A percentile compares a stretch with the other conserved stretches of the same genome.
These are phyloP conservation scores for Stephanocyclus meneghinianus DNA, from an alignment of 352 stramenopile species.

Conservation along the genomic window DNA sequence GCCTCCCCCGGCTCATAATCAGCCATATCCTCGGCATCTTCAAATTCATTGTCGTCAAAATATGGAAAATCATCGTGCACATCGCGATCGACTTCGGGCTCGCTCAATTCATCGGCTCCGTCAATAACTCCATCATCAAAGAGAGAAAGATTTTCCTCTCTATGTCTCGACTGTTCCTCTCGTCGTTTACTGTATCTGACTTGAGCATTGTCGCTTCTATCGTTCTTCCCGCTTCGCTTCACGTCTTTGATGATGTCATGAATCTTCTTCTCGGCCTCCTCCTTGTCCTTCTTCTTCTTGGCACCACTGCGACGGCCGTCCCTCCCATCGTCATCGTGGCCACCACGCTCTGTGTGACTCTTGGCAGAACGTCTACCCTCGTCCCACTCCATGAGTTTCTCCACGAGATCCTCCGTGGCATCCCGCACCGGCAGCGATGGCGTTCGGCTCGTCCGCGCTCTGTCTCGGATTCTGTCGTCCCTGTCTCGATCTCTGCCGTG, in stretches of 20 bases:
- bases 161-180: not conserved
- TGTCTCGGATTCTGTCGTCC: not conserved
- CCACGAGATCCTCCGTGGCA: not conserved
- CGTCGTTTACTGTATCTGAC: not conserved
- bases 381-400: not conserved
- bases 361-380: too few relatives aligned
- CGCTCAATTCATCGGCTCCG: conserved; percentile 8
- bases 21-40: not conserved
- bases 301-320: not conserved
- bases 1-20: not conserved
- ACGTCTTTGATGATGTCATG: conserved; percentile 4
- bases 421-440: not conserved
- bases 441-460: not conserved
- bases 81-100: not conserved
- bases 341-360: not conserved
- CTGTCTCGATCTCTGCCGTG: not conserved
- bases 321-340: not conserved
- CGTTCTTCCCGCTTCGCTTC: not conserved
- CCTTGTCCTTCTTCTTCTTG: not conserved
- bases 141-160: not conserved
- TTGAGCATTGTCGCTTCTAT: not conserved
- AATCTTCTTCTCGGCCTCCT: not conserved
- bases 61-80: not conserved
- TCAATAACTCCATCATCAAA: not conserved
- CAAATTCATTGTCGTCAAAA: not conserved